These are phyloP conservation scores for Westerdykella sp. DNA, from an alignment of 2,329 filamentous ascomycete genomes.

Conservation along the genomic window DNA sequence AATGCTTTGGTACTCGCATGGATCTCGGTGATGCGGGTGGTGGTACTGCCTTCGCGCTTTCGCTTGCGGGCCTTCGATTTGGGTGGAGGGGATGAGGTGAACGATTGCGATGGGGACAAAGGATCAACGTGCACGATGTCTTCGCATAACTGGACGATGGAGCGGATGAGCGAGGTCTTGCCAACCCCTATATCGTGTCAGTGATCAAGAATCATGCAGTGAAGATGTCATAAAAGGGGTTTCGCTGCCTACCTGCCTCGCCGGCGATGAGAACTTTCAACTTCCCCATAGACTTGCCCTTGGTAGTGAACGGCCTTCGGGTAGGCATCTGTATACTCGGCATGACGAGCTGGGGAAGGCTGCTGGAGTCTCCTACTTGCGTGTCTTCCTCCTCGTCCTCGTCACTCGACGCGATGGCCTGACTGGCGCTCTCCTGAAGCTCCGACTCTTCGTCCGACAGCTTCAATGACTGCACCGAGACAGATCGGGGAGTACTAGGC, in stretches of 20 bases:
- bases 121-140: conserved; percentile 93
- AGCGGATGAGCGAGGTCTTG: conserved; percentile 83
- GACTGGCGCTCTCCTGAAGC: conserved; percentile 51
- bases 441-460: conserved; percentile 53
- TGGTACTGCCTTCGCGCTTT: conserved; percentile 16
- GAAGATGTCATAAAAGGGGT: neutral
- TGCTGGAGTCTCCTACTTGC: conserved; percentile 27
- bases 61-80: conserved; percentile 22
- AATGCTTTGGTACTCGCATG: conserved; percentile 54
- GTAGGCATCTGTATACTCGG: conserved; percentile 88
- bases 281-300: conserved; percentile 74
- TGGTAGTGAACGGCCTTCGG: conserved; percentile 81
- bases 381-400: conserved; percentile 49
- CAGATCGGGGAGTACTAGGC: conserved; percentile 55
- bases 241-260: conserved; percentile 53
- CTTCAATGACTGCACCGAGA: conserved; percentile 52
- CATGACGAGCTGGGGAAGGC: conserved; percentile 83
- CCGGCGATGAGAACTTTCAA: conserved; percentile 87
- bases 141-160: conserved; percentile 77
- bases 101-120: conserved; percentile 34
- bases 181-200: conserved; percentile 57
- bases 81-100: conserved; percentile 17
- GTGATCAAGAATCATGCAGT: neutral
- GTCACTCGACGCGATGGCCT: conserved; percentile 49
- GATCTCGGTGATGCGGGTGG: conserved; percentile 35